Conservation (phyloP, 345 rosid species). For the Salix udensis region DNA sequence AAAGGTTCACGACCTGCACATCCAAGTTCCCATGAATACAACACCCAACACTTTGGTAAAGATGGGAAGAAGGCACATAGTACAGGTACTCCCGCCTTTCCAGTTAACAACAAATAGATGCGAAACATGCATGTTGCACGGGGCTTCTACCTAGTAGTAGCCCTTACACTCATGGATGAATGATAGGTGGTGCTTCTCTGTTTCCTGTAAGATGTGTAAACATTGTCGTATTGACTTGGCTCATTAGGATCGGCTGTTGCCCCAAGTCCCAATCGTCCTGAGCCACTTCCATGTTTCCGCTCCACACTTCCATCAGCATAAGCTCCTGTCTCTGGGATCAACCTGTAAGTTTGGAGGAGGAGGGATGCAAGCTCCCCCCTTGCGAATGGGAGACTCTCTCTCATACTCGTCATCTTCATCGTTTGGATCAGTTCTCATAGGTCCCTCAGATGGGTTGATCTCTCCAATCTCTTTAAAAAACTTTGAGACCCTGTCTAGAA, state of each 20-base stretch:
- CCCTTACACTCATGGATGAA: slow-evolving; percentile 89
- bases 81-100: neutral
- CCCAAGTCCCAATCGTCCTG: slow-evolving; percentile 81
- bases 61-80: neutral
- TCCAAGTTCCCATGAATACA: neutral
- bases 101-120: neutral
- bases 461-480: slow-evolving; percentile 93
- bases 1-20: neutral
- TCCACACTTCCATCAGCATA: slow-evolving; percentile 79
- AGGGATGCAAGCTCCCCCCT: slow-evolving; percentile 90
- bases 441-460: slow-evolving; percentile 79
- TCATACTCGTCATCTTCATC: slow-evolving; percentile 70
- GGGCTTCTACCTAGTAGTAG: slow-evolving; percentile 45
- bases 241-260: slow-evolving; percentile 86
- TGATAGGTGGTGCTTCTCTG: slow-evolving; percentile 89
- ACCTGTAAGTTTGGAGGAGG: slow-evolving; percentile 86
- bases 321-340: slow-evolving; percentile 85
- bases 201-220: slow-evolving; percentile 88
- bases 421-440: slow-evolving; percentile 49
- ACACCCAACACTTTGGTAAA: neutral
- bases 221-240: slow-evolving; percentile 87
- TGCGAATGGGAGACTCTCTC: slow-evolving; percentile 58
- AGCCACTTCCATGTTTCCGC: slow-evolving; percentile 58
- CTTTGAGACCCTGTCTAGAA: slow-evolving; percentile 83
- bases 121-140: neutral